Evolutionary conservation across 2,329 filamentous ascomycete species (phyloP), one percentile per base, ranked within the genome.

Genomic region (Fusarium pininemorale): DNA sequence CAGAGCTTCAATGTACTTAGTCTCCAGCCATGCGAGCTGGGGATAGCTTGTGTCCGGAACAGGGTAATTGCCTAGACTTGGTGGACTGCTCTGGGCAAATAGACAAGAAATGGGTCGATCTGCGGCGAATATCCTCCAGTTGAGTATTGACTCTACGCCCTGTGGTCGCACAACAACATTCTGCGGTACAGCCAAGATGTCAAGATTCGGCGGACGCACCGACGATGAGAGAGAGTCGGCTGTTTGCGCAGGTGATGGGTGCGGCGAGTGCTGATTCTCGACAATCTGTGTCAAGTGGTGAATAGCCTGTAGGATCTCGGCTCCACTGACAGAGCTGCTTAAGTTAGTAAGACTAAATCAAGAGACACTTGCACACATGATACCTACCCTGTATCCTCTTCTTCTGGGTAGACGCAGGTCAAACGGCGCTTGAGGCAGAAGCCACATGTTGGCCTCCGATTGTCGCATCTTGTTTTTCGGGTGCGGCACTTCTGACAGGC

Each of bases 91-190:
- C 4, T 18, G 4, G 16, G 42, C 42, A 1, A 26, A 44, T 13
- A 26, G 6, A 18, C n/a, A 44, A 7, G n/a, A 8, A 0, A 5
- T 18, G 0, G 42, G 42, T 0, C n/a, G n/a, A 44, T 44, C n/a
- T 26, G n/a, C 16, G 15, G n/a, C 42, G n/a, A 44, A 44, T 26
- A 44, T 26, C 15, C 18, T 44, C n/a, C n/a, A 44, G 16, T 6
- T 18, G 6, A 44, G 42, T 44, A 44, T 44, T 5, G n/a, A 44
- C 42, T 44, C 42, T 7, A 44, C 42, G 7, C 42, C n/a, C 5
- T 44, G n/a, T 9, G 42, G 42, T 18, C 42, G n/a, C n/a, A 44
- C n/a, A 5, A 24, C 16, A 6, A 18, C 16, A 24, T 44, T 44
- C 11, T 26, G n/a, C 16, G 42, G n/a, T 44, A 12, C 42, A 6